A percentile compares a stretch with the other conserved stretches of the same genome.
These are phyloP conservation scores for Septoria linicola DNA, from an alignment of 2,329 filamentous ascomycete genomes.

Conservation along the genomic window DNA sequence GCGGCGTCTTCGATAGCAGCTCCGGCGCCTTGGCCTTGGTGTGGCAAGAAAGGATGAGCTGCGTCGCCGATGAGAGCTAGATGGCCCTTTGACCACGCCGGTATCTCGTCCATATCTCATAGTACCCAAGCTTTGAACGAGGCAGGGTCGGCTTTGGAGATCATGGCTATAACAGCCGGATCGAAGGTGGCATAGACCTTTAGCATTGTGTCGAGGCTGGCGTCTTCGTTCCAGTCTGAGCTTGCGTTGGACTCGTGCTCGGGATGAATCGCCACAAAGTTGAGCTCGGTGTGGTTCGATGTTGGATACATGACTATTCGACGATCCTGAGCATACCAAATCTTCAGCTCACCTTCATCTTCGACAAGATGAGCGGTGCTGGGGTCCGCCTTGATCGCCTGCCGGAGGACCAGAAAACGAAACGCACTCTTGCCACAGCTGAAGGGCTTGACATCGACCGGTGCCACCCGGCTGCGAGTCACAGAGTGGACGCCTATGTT, in stretches of 20 bases:
- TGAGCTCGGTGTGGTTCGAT: conserved; percentile 48
- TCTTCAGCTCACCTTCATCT: conserved; percentile 39
- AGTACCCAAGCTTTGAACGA: conserved; percentile 58
- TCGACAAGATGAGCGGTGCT: conserved; percentile 43
- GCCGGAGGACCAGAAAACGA: conserved; percentile 54
- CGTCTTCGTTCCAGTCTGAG: conserved; percentile 41
- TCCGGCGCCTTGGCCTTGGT: conserved; percentile 62
- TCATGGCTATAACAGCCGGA: conserved; percentile 38
- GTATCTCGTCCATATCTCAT: conserved; percentile 61
- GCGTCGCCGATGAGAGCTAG: conserved; percentile 65
- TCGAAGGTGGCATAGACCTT: conserved; percentile 44
- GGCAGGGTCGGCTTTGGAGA: conserved; percentile 41
- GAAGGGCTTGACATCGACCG: conserved; percentile 28
- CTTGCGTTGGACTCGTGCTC: conserved; percentile 25
- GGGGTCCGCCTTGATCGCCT: conserved; percentile 44
- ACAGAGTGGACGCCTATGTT: no score
- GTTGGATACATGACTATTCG: conserved; percentile 52
- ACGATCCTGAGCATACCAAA: conserved; percentile 46
- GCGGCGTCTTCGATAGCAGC: conserved; percentile 68
- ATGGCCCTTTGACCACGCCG: conserved; percentile 54
- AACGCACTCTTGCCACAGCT: conserved; percentile 56
- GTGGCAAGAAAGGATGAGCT: conserved; percentile 64
- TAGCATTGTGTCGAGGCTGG: conserved; percentile 41
- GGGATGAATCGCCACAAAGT: conserved; percentile 48
- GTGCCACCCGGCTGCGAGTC: conserved; percentile 26